Base-by-base conservation (phyloP, 805 yeast genomes). In the Ogataea neopini region DNA sequence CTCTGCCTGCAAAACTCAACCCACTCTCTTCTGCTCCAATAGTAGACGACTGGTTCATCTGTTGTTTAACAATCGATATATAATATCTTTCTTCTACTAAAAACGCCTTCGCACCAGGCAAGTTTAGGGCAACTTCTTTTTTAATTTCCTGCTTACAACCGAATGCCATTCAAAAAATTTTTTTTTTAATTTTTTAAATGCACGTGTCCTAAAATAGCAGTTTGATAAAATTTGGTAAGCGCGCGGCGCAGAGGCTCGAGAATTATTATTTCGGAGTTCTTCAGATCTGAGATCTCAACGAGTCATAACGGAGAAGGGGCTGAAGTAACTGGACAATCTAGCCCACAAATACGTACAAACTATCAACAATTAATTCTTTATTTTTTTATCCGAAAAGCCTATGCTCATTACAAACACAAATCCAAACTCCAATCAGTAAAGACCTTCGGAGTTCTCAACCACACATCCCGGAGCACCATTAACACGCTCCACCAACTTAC, bases 391-490 rank as follows among this genome's bases (percentile, higher is more conserved):
- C 14, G 11, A 28, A 6, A 6, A 34, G 22, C 20, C 13, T 32
- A 14, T 47, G 13, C 25, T 22, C 25, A 22, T 22, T 22, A 22
- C 25, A 22, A 5, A 22, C 25, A 22, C 25, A 22, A 22, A 22
- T n/a, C n/a, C 25, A 6, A 22, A 22, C 25, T 22, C 25, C 11
- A 4, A 15, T 38, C 63, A 74, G 55, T 74, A 74, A 44, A 77
- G 57, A 2, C 69, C 72, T 33, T 75, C 79, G 26, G 67, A 48
- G 48, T 71, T 72, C 19, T 70, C 68, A 17, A 87, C 86, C 51
- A 83, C 71, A 68, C 91, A 85, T 8, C 83, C 86, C 17, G 84
- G 77, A 53, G 74, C 78, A 23, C 67, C 73, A 20, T 65, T 75
- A 30, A 67, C 74, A 49, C 71, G 66, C 52, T 67, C 68, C 13